Base-by-base conservation (phyloP, 441 rosid genomes). In the Mallotus japonicus region DNA sequence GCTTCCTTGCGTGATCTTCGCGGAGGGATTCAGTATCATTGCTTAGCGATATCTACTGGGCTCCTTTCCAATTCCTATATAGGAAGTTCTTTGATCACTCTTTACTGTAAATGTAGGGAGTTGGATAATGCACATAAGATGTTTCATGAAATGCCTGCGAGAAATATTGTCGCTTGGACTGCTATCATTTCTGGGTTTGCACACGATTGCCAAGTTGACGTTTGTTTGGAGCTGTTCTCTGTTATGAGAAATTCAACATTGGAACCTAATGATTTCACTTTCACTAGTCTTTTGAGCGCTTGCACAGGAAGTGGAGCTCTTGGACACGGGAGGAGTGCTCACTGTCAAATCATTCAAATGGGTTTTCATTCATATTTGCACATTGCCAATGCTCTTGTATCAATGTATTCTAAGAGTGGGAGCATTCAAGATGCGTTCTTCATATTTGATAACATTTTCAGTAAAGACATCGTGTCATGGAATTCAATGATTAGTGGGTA, bases 161-260 rank as follows among this genome's bases (percentile, higher is more conserved):
- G 78, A 78, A 90, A 91, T 68, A 90, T 89, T 0, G 93, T 93
- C 61, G 85, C 92, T 0, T 95, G 97, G 98, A 90, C 96, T 0
- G 88, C 92, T 24, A 77, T 92, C 63, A 88, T 91, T 75, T 82
- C 92, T 61, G 97, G 89, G 54, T 92, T 85, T 79, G 95, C 96
- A 4, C 91, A 87, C 66, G 90, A 85, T 58, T 87, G 87, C 85
- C 79, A 82, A 59, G 76, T 89, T 5, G 90, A 84, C 74, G 67
- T 68, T 53, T 95, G 96, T 71, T 82, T 88, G 74, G 79, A 76
- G 78, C 81, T 90, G 19, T 92, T 88, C 65, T 77, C 83, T 20
- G 70, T 63, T 73, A 90, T 92, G 96, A 87, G 88, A 55, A 67
- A 62, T 51, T 86, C 87, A 37, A 71, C 72, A 0, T 67, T 80